phyloP scores from a whole-genome alignment of 805 yeast genomes.

The Lachancea lanzarotensis region DNA sequence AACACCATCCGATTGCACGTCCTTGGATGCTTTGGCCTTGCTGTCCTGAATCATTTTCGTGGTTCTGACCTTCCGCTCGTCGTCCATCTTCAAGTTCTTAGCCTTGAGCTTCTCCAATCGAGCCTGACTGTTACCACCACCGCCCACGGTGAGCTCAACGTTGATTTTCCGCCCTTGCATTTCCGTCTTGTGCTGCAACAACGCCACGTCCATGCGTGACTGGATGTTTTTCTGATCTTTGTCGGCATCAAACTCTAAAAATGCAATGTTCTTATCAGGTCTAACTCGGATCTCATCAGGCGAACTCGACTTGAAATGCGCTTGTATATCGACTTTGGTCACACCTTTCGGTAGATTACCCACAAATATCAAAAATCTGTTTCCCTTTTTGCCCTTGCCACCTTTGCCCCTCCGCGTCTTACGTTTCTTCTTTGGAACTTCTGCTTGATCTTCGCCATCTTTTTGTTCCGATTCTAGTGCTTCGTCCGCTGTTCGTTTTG shows the following conservation, averaged over 20 bases:
- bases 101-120: slow-evolving; percentile 64
- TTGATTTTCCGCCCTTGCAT: slow-evolving; percentile 74
- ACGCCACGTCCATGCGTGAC: slow-evolving; percentile 74
- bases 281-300: slow-evolving; percentile 79
- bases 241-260: slow-evolving; percentile 66
- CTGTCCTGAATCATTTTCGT: slow-evolving; percentile 40
- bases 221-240: slow-evolving; percentile 50
- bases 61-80: slow-evolving; percentile 59
- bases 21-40: slow-evolving; percentile 30
- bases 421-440: slow-evolving; percentile 50
- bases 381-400: slow-evolving; percentile 47
- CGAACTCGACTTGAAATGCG: slow-evolving; percentile 65
- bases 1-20: slow-evolving; percentile 39
- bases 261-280: slow-evolving; percentile 84
- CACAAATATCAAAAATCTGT: slow-evolving; percentile 73
- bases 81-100: slow-evolving; percentile 70
- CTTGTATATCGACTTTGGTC: slow-evolving; percentile 51
- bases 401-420: slow-evolving; percentile 76
- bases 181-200: slow-evolving; percentile 72
- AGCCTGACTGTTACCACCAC: slow-evolving; percentile 82
- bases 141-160: slow-evolving; percentile 96
- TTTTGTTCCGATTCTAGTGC: slow-evolving; percentile 25
- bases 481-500: slow-evolving; percentile 19
- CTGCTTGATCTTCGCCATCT: slow-evolving; percentile 20
- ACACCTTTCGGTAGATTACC: slow-evolving; percentile 82